Evolutionary conservation across 805 yeast species (phyloP).

Genomic region (Kuraishia cidri): DNA sequence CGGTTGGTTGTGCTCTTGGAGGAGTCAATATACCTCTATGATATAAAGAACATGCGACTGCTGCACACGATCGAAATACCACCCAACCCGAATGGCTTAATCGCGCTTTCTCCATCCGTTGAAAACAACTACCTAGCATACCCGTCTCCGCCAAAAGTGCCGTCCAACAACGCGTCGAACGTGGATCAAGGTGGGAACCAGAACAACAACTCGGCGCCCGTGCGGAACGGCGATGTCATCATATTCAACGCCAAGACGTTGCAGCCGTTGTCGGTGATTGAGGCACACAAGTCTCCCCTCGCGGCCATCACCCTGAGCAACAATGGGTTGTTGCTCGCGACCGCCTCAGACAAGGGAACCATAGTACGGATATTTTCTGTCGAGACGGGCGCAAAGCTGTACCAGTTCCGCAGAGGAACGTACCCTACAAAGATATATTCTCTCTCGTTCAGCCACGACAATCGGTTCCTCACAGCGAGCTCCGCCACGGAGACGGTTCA

Average conservation of each 20-base stretch:
- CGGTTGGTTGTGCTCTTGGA: slow-evolving; percentile 74
- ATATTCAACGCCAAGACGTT: slow-evolving; percentile 71
- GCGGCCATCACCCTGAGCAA: slow-evolving; percentile 63
- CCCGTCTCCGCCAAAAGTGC: slow-evolving; percentile 64
- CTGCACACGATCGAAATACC: slow-evolving; percentile 65
- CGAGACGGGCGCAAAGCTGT: slow-evolving; percentile 58
- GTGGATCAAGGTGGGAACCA: background rate
- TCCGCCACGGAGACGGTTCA: slow-evolving; percentile 93
- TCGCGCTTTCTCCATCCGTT: slow-evolving; percentile 47
- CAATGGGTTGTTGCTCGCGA: slow-evolving; percentile 79
- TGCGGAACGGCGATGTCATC: slow-evolving; percentile 63
- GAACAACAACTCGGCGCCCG: slow-evolving; percentile 3
- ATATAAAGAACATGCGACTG: slow-evolving; percentile 81
- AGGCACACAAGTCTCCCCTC: slow-evolving; percentile 79
- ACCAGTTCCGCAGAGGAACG: slow-evolving; percentile 80
- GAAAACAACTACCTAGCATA: slow-evolving; percentile 55
- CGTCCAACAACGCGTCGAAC: background rate
- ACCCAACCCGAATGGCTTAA: slow-evolving; percentile 48
- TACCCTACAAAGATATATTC: slow-evolving; percentile 85
- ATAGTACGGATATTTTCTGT: slow-evolving; percentile 79
- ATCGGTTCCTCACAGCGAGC: slow-evolving; percentile 70
- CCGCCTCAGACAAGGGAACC: slow-evolving; percentile 91
- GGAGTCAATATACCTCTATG: slow-evolving; percentile 84
- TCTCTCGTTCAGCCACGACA: slow-evolving; percentile 69
- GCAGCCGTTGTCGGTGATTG: slow-evolving; percentile 78